These are phyloP conservation scores for Dryas octopetala DNA, from an alignment of 306 rosid species.

Conservation along the genomic window DNA sequence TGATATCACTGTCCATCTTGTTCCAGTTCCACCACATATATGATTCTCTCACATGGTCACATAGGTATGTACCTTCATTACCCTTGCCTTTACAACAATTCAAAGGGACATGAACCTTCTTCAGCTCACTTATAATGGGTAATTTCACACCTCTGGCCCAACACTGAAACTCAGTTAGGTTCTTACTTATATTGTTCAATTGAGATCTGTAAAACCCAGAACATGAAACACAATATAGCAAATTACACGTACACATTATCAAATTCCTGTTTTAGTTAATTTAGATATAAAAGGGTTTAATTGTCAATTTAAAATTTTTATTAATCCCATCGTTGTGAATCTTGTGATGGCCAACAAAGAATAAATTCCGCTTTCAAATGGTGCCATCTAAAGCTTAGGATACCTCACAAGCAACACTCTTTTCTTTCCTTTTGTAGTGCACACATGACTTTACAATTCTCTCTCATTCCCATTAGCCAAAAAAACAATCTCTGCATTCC, in stretches of 20 bases:
- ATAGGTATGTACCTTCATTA: neutral
- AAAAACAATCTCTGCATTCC: neutral
- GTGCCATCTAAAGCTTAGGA: conserved; percentile 38
- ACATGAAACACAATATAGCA: too few relatives aligned
- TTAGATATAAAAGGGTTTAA: neutral
- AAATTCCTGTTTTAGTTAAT: too few relatives aligned
- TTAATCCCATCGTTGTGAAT: neutral
- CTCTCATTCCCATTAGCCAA: conserved; percentile 16
- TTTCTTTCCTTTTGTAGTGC: conserved; percentile 26
- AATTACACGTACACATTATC: too few relatives aligned
- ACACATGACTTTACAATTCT: conserved; percentile 19
- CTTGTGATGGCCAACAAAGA: neutral
- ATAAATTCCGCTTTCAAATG: conserved; percentile 8
- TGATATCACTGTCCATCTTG: conserved; percentile 12
- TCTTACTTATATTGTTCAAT: too few relatives aligned
- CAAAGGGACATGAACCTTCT: too few relatives aligned
- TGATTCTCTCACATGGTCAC: conserved; percentile 7
- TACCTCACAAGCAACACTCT: conserved; percentile 19
- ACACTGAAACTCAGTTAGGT: too few relatives aligned
- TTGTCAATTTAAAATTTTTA: neutral
- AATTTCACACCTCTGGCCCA: too few relatives aligned
- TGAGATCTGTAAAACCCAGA: too few relatives aligned
- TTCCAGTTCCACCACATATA: conserved; percentile 6
- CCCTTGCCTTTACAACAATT: too few relatives aligned
- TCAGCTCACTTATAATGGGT: too few relatives aligned